Evolutionary conservation across 768 basidiomycete genomes (phyloP).

Genomic region (Suillus weaverae): DNA sequence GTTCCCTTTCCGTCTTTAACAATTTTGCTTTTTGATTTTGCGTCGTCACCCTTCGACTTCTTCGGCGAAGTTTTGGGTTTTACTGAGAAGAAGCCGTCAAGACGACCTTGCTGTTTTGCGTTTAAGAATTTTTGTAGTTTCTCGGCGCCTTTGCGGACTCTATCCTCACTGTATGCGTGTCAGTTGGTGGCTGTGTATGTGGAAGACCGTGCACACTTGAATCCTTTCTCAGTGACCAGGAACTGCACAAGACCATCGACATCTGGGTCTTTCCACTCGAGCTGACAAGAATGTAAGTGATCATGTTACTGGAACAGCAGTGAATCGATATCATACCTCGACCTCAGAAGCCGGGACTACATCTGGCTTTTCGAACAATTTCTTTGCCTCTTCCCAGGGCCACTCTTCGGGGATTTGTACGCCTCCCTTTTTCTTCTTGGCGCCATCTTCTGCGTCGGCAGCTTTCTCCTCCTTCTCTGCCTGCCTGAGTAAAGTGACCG

Average conservation of each 20-base stretch:
- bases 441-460: slow-evolving; percentile 40
- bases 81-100: slow-evolving; percentile 92
- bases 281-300: slow-evolving; percentile 41
- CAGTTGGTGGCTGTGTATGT: background rate
- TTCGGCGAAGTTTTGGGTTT: slow-evolving; percentile 59
- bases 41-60: slow-evolving; percentile 33
- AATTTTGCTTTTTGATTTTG: slow-evolving; percentile 41
- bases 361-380: slow-evolving; percentile 86
- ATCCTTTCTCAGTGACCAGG: slow-evolving; percentile 92
- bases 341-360: slow-evolving; percentile 84
- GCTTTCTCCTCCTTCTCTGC: slow-evolving; percentile 45
- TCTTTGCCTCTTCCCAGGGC: slow-evolving; percentile 96
- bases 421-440: slow-evolving; percentile 63
- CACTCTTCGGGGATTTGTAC: slow-evolving; percentile 88
- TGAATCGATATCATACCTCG: slow-evolving; percentile 52
- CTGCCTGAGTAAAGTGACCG: slow-evolving; percentile 22
- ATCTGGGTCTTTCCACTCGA: slow-evolving; percentile 94
- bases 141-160: slow-evolving; percentile 92
- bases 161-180: slow-evolving; percentile 77
- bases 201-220: slow-evolving; percentile 65
- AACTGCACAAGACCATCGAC: slow-evolving; percentile 93
- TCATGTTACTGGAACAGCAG: background rate
- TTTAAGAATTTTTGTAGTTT: slow-evolving; percentile 86
- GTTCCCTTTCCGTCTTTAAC: slow-evolving; percentile 35
- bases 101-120: slow-evolving; percentile 92